These are phyloP conservation scores for Luffa acutangula DNA, from an alignment of 306 rosid genomes.

Conservation along the genomic window DNA sequence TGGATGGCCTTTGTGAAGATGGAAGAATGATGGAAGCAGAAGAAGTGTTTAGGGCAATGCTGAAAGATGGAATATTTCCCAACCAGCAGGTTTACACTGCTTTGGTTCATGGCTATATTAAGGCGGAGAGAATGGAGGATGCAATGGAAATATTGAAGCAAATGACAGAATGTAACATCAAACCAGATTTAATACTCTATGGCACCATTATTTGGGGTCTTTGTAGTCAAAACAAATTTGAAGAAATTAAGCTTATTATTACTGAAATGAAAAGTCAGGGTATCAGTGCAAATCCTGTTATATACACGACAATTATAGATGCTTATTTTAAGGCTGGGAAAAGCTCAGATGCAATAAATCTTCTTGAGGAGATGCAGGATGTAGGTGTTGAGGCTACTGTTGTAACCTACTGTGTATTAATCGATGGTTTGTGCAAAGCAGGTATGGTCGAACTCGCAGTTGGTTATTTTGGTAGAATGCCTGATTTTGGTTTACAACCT, in stretches of 20 bases:
- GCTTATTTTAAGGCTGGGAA: slow-evolving; percentile 74
- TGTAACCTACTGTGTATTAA: slow-evolving; percentile 71
- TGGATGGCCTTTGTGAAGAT: slow-evolving; percentile 76
- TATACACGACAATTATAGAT: slow-evolving; percentile 67
- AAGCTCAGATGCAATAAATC: slow-evolving; percentile 43
- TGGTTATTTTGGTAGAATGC: slow-evolving; percentile 49
- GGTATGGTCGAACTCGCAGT: slow-evolving; percentile 62
- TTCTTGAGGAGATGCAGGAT: slow-evolving; percentile 65
- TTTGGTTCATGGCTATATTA: slow-evolving; percentile 73
- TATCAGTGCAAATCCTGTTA: slow-evolving; percentile 47
- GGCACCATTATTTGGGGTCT: slow-evolving; percentile 79
- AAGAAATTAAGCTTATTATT: slow-evolving; percentile 45
- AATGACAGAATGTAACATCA: slow-evolving; percentile 51
- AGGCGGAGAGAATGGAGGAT: slow-evolving; percentile 47
- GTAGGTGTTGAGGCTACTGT: slow-evolving; percentile 42
- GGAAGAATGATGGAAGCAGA: slow-evolving; percentile 72
- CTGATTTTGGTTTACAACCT: slow-evolving; percentile 48
- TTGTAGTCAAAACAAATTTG: slow-evolving; percentile 52
- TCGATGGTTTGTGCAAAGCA: slow-evolving; percentile 81
- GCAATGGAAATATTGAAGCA: slow-evolving; percentile 48
- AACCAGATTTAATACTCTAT: slow-evolving; percentile 50
- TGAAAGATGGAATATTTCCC: slow-evolving; percentile 48
- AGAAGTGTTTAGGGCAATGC: slow-evolving; percentile 50
- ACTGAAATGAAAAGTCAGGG: slow-evolving; percentile 51
- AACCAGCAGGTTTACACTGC: slow-evolving; percentile 51